Conservation (phyloP, 371 early-diverging fungal genomes). For the Actinomucor elegans region DNA sequence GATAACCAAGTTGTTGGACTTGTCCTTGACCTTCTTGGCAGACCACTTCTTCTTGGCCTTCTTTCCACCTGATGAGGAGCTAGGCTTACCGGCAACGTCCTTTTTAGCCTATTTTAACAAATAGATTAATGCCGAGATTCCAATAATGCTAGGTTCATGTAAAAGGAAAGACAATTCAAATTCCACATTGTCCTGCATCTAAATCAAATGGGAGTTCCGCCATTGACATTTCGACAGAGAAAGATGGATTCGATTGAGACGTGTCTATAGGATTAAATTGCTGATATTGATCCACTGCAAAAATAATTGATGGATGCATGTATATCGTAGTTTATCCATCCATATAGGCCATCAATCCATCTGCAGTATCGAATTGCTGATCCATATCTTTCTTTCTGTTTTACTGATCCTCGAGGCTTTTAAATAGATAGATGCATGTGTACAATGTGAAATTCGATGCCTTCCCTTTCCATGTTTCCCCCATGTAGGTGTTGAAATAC, state of each 20-base stretch:
- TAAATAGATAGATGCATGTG: too few species aligned
- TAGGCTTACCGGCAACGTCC: constrained; percentile 70
- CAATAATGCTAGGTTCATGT: too few species aligned
- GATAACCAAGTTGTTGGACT: constrained; percentile 94
- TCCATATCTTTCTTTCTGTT: not conserved
- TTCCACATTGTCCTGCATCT: too few species aligned
- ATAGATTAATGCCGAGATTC: too few species aligned
- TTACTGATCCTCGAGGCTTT: not conserved
- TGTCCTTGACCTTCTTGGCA: constrained; percentile 94
- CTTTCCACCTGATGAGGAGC: constrained; percentile 81
- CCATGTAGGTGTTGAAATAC: constrained; percentile 11
- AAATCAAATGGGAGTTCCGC: too few species aligned
- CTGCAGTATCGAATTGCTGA: not conserved
- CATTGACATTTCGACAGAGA: too few species aligned
- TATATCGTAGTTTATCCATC: too few species aligned
- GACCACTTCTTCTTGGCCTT: constrained; percentile 97
- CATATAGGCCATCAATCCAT: constrained; percentile 12
- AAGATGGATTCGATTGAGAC: too few species aligned
- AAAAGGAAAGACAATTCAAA: too few species aligned
- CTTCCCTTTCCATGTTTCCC: not conserved
- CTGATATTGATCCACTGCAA: too few species aligned
- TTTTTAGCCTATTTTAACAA: constrained; percentile 53
- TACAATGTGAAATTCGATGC: too few species aligned
- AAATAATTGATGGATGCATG: not conserved
- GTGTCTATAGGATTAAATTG: too few species aligned